These are phyloP conservation scores for Lotmaria passim DNA, from an alignment of 208 protist genomes.

Conservation along the genomic window DNA sequence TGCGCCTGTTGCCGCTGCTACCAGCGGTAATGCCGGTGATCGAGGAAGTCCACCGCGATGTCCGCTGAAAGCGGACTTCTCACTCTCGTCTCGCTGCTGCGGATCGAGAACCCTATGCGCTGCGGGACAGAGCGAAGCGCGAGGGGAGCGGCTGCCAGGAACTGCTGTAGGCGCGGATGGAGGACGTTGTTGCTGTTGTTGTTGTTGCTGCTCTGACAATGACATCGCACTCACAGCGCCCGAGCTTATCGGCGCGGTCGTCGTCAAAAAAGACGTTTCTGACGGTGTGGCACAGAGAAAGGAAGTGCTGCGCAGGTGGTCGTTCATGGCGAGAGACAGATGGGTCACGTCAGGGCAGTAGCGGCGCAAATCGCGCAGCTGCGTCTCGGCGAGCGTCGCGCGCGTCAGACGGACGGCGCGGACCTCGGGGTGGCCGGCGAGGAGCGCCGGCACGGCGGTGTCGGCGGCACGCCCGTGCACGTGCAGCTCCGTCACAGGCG, in stretches of 20 bases:
- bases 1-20: background rate
- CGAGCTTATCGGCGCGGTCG: conserved; percentile 7
- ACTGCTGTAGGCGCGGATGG: background rate
- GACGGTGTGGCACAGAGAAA: conserved; percentile 49
- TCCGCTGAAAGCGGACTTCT: background rate
- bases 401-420: conserved; percentile 46
- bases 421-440: conserved; percentile 44
- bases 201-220: background rate
- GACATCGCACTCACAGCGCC: background rate
- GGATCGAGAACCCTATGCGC: background rate
- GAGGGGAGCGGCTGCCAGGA: background rate
- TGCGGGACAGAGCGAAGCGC: background rate
- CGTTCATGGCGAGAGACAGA: conserved; percentile 63
- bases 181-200: background rate
- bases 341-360: conserved; percentile 53
- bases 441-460: conserved; percentile 23
- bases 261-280: conserved; percentile 25
- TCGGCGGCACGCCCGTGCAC: conserved; percentile 27
- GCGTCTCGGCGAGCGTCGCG: conserved; percentile 37
- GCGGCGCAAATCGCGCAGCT: conserved; percentile 40
- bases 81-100: background rate
- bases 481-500: conserved; percentile 11
- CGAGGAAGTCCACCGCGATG: background rate
- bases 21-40: background rate
- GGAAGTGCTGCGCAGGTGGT: conserved; percentile 38